A percentile compares a stretch with the other conserved stretches of the same genome.
These are phyloP conservation scores for Zopfia rhizophila DNA, from an alignment of 2,329 filamentous ascomycete species.

Conservation along the genomic window DNA sequence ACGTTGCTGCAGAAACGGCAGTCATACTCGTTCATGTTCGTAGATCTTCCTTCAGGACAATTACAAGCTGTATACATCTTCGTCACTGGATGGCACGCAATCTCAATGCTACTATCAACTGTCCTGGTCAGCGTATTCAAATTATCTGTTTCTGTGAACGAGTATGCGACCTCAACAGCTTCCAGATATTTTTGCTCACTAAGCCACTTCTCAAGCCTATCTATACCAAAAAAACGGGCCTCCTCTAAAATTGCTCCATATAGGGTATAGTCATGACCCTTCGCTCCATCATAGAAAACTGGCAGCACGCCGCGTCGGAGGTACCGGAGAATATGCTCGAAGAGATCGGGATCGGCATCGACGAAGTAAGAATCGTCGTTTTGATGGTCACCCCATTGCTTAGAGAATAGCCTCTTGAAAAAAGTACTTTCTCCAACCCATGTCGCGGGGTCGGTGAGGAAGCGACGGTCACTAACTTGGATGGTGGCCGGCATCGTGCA, in stretches of 20 bases:
- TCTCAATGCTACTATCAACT: no score
- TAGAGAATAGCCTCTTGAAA: slow-evolving; percentile 35
- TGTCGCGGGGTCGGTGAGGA: no score
- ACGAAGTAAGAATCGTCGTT: slow-evolving; percentile 48
- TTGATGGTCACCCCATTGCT: slow-evolving; percentile 29
- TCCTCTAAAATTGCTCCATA: slow-evolving; percentile 44
- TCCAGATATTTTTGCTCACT: slow-evolving; percentile 26
- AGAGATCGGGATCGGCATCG: slow-evolving; percentile 47
- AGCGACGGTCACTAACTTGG: no score
- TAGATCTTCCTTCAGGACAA: no score
- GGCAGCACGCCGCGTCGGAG: slow-evolving; percentile 46
- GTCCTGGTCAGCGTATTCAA: no score
- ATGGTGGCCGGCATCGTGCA: no score
- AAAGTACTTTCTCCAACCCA: no score
- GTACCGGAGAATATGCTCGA: slow-evolving; percentile 49
- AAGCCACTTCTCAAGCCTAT: slow-evolving; percentile 42
- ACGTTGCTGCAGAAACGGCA: no score
- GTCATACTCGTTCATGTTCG: no score
- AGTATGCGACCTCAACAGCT: slow-evolving; percentile 30
- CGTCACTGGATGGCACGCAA: no score
- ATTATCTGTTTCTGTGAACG: no score
- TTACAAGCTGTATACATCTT: no score
- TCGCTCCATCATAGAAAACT: slow-evolving; percentile 44
- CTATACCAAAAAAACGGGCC: slow-evolving; percentile 46
- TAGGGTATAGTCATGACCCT: slow-evolving; percentile 41